Conservation (phyloP, 2,329 filamentous ascomycete genomes). For the Nemania sp. region DNA sequence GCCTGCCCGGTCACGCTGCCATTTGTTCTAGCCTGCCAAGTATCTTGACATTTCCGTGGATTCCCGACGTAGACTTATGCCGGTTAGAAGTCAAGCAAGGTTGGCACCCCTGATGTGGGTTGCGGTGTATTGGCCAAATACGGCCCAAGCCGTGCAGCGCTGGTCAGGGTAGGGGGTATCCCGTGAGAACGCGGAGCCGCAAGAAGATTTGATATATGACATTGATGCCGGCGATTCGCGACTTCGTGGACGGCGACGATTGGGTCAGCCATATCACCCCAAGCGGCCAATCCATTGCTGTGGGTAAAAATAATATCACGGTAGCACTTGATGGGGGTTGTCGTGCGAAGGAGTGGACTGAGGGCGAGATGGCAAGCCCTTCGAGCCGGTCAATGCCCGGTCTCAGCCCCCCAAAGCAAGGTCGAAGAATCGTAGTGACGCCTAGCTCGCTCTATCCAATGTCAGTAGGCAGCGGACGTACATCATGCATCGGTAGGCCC, state of each 20-base stretch:
- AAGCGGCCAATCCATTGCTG: constrained; percentile 3
- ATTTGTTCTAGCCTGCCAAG: neutral
- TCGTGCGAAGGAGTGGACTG: neutral
- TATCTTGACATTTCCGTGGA: neutral
- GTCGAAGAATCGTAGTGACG: neutral
- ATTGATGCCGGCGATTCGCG: constrained; percentile 6
- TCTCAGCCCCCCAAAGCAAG: neutral
- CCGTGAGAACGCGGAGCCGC: constrained; percentile 14
- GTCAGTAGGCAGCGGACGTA: neutral
- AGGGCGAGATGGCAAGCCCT: constrained; percentile 6
- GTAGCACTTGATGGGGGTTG: neutral
- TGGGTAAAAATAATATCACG: neutral
- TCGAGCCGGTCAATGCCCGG: constrained; percentile 5
- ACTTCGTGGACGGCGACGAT: constrained; percentile 22
- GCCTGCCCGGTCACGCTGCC: neutral
- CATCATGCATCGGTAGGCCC: constrained; percentile 4
- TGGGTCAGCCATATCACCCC: constrained; percentile 2
- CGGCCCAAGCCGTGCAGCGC: neutral
- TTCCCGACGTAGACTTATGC: neutral
- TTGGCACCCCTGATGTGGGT: neutral
- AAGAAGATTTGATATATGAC: constrained; percentile 9
- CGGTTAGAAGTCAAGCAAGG: constrained; percentile 4
- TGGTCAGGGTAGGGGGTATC: constrained; percentile 10
- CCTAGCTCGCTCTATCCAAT: neutral
- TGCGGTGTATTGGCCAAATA: neutral